These are phyloP conservation scores for Echeveria elegans DNA, from an alignment of 164 flowering plant genomes.

Conservation along the genomic window DNA sequence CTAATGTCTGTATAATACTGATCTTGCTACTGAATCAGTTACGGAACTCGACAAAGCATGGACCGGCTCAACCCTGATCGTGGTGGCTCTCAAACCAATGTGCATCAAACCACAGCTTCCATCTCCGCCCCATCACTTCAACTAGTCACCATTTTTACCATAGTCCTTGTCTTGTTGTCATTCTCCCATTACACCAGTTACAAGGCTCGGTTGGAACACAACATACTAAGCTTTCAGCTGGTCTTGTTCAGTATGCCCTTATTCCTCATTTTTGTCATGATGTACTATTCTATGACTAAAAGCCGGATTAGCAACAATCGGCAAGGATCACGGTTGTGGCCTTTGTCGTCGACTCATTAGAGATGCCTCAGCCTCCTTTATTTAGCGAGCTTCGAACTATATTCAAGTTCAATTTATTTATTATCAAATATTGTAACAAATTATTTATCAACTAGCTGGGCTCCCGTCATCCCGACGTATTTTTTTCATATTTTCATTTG, in stretches of 20 bases:
- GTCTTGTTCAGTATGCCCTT: conserved; percentile 37
- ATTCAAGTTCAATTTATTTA: background rate
- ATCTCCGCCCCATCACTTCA: conserved; percentile 54
- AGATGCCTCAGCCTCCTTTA: background rate
- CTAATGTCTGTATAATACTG: background rate
- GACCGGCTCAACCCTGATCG: too few relatives aligned
- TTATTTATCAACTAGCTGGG: too few relatives aligned
- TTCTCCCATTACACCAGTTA: conserved; percentile 31
- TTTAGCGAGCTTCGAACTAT: background rate
- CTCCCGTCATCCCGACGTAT: too few relatives aligned
- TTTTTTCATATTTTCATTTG: too few relatives aligned
- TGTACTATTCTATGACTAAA: conserved; percentile 12
- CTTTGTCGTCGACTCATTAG: background rate
- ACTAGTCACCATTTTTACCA: conserved; percentile 41
- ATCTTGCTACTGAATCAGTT: too few relatives aligned
- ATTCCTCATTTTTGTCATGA: conserved; percentile 25
- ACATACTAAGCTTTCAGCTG: conserved; percentile 26
- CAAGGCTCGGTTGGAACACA: conserved; percentile 26
- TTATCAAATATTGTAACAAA: too few relatives aligned
- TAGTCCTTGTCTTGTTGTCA: conserved; percentile 42
- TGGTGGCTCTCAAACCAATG: too few relatives aligned
- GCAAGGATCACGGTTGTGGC: background rate
- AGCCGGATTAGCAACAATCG: conserved; percentile 12
- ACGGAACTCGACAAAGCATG: too few relatives aligned
- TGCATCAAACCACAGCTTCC: too few relatives aligned